Evolutionary conservation across 2,329 filamentous ascomycete species (phyloP), one percentile per base, ranked within the genome.

Genomic region (Fusarium sp.): DNA sequence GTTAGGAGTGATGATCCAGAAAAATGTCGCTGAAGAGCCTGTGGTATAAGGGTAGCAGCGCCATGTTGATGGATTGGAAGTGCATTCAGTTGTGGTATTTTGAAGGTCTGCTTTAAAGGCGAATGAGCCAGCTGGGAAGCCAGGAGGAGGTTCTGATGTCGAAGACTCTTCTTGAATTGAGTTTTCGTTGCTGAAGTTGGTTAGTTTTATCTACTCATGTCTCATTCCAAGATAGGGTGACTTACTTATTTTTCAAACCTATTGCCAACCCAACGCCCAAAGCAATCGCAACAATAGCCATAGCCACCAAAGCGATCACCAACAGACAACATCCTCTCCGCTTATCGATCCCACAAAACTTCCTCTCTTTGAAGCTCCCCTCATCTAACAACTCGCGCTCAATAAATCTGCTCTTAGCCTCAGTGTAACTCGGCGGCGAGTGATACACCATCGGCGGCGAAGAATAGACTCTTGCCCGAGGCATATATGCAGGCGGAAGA

Each of bases 91-190:
- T 17, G 80, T 78, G 3, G 85, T 78, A 7, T 81, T 85, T 50
- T 83, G 81, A 39, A 92, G 85, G 61, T 85, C 86, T 22, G 88
- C 88, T 8, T 85, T 81, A 69, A 92, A 82, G 38, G 86, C 82
- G 76, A 88, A 92, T n/a, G 86, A 84, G 7, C 90, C 91, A 2
- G 85, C 79, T 2, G 90, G 91, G 71, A 91, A 91, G 20, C 28
- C 45, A n/a, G 62, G 17, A 7, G 58, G 13, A 26, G 58, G 17
- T 17, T 74, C 58, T 13, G 68, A 26, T 6, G 53, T 43, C 17
- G 56, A 60, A 18, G 68, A 40, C 5, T 64, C 50, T 5, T 64
- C 50, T 5, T 54, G 40, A 5, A 31, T 38, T 15, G 60, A 44
- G 20, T 31, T 22, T 45, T 40, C 43, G 31, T 48, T 31, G 7